Evolutionary conservation across 164 flowering plant species (phyloP).

Genomic region (Kingdonia uniflora): DNA sequence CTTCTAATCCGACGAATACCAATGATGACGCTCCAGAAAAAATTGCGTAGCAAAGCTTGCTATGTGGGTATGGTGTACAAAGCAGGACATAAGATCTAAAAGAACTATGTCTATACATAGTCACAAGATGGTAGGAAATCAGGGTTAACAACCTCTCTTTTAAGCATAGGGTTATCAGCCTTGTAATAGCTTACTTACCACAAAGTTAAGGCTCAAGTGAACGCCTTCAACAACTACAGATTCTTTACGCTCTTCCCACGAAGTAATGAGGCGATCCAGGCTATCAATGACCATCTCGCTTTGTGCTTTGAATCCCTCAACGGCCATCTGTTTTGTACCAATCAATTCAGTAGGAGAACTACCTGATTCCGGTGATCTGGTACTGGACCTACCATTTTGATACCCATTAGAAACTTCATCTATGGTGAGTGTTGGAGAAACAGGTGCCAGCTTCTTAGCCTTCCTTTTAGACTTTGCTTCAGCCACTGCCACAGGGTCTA

Average conservation of each 20-base stretch:
- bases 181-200: slow-evolving; percentile 32
- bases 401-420: slow-evolving; percentile 29
- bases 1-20: too few species aligned
- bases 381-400: slow-evolving; percentile 26
- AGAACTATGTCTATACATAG: too few species aligned
- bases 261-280: slow-evolving; percentile 80
- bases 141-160: too few species aligned
- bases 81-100: too few species aligned
- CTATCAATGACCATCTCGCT: slow-evolving; percentile 97
- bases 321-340: slow-evolving; percentile 70
- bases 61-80: too few species aligned
- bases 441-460: slow-evolving; percentile 53
- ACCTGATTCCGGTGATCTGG: slow-evolving; percentile 17
- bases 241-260: slow-evolving; percentile 90
- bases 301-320: slow-evolving; percentile 88
- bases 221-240: slow-evolving; percentile 94
- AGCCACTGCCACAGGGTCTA: slow-evolving; percentile 82
- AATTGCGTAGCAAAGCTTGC: too few species aligned
- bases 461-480: slow-evolving; percentile 71
- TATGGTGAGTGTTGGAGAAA: slow-evolving; percentile 22
- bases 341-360: slow-evolving; percentile 29
- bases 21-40: too few species aligned
- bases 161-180: neutral
- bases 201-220: slow-evolving; percentile 88
- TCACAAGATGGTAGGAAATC: too few species aligned